Conservation (phyloP, 1,139 yeast genomes). For the Lodderomyces oxycetoniae region DNA sequence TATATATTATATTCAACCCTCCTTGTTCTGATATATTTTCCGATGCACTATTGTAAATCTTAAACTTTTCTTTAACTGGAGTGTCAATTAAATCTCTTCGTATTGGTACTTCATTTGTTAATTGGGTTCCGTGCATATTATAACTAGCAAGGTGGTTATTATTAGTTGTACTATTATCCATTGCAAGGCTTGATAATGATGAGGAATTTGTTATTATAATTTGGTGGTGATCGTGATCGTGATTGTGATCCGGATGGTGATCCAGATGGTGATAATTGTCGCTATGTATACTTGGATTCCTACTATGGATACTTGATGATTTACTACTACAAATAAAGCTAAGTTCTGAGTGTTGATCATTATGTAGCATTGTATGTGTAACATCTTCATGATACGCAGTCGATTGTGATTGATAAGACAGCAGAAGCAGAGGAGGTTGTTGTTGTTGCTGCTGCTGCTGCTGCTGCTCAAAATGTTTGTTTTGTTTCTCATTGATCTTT, state of each 20-base stretch:
- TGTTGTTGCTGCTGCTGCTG: background rate
- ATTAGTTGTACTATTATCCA: no score
- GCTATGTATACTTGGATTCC: background rate
- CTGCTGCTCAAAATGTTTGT: conserved; percentile 3
- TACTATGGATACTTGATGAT: conserved; percentile 10
- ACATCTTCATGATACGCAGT: conserved; percentile 1
- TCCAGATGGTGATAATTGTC: no score
- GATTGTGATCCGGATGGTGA: no score
- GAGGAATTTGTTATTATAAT: conserved; percentile 1
- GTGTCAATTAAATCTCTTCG: conserved; percentile 28
- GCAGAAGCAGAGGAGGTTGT: no score
- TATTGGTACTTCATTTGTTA: conserved; percentile 24
- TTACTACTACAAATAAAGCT: conserved; percentile 11
- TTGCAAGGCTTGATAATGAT: conserved; percentile 8
- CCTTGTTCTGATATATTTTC: conserved; percentile 8
- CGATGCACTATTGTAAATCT: conserved; percentile 12
- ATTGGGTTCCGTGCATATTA: conserved; percentile 19
- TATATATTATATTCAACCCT: conserved; percentile 12
- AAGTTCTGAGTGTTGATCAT: conserved; percentile 10
- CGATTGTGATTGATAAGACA: conserved; percentile 2
- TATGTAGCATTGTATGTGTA: conserved; percentile 2
- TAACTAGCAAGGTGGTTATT: conserved; percentile 11
- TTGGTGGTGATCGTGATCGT: no score
- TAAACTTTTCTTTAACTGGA: conserved; percentile 16
- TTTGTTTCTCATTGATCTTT: conserved; percentile 20